A percentile compares a stretch with the other conserved stretches of the same genome.
phyloP scores from a whole-genome alignment of 257 asterid species.

The Orobanche coerulescens region DNA sequence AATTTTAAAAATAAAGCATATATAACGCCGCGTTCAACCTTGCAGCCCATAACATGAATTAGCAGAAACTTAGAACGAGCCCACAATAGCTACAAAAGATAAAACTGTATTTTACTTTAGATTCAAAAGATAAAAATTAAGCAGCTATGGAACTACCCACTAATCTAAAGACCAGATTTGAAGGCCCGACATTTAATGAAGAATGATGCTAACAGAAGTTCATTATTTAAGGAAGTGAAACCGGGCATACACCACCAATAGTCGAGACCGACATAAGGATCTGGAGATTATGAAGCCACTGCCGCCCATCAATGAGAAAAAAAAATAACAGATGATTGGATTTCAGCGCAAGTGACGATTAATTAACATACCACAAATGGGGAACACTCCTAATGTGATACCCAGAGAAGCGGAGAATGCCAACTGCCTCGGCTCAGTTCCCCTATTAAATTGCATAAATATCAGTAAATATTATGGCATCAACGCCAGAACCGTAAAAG shows the following conservation, averaged over 20 bases:
- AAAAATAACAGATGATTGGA: not conserved
- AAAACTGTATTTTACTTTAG: not conserved
- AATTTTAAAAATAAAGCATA: not conserved
- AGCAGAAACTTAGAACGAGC: not conserved
- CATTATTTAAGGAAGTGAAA: not conserved
- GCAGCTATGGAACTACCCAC: not conserved
- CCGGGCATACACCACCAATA: not conserved
- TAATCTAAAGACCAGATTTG: not conserved
- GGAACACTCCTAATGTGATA: slow-evolving; percentile 71
- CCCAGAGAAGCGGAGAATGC: slow-evolving; percentile 92
- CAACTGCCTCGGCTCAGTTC: slow-evolving; percentile 85
- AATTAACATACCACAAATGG: slow-evolving; percentile 75
- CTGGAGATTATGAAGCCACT: not conserved
- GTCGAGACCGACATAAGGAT: not conserved
- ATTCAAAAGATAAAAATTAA: slow-evolving; percentile 1
- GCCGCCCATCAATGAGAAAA: not conserved
- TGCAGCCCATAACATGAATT: not conserved
- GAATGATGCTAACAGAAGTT: not conserved
- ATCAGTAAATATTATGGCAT: not conserved
- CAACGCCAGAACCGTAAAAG: not conserved
- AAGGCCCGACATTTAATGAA: slow-evolving; percentile 8
- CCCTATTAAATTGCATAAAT: slow-evolving; percentile 37
- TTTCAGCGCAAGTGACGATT: slow-evolving; percentile 7
- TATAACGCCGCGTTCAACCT: not conserved
- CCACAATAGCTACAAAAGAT: not conserved